phyloP scores from a whole-genome alignment of 768 basidiomycete genomes.

The Rhodotorula graminis region DNA sequence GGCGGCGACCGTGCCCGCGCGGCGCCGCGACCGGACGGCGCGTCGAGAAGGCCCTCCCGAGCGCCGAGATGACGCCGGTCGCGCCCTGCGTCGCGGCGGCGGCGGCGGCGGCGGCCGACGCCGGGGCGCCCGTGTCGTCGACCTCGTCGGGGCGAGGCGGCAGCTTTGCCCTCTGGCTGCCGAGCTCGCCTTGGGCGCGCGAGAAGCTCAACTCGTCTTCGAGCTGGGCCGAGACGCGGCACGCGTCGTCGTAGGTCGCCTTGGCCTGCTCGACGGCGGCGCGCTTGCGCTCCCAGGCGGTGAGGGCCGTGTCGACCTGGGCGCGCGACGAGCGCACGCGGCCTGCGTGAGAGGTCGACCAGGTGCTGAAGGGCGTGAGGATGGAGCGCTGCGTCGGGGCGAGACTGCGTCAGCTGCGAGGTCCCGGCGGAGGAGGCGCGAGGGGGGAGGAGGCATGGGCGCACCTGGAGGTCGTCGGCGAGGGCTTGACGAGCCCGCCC shows the following conservation, averaged over 20 bases:
- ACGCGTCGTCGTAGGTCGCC: conserved; percentile 20
- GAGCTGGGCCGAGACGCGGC: conserved; percentile 10
- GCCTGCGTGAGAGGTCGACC: conserved; percentile 6
- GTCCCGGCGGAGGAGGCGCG: not conserved
- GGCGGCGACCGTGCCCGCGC: too few species aligned
- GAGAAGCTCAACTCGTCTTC: conserved; percentile 36
- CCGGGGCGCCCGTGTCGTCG: not conserved
- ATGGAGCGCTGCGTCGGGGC: conserved; percentile 8
- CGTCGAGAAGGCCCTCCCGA: conserved; percentile 31
- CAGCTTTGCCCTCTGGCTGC: not conserved
- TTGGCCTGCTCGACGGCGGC: not conserved
- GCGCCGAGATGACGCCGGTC: conserved; percentile 14
- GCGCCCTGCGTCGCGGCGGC: not conserved
- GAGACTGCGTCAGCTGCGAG: not conserved
- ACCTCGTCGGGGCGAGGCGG: conserved; percentile 26
- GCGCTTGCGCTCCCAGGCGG: conserved; percentile 11
- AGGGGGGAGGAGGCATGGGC: not conserved
- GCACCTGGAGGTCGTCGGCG: conserved; percentile 25
- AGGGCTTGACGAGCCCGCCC: conserved; percentile 8
- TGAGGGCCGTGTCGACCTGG: not conserved
- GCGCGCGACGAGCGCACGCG: conserved; percentile 9
- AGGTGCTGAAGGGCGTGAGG: conserved; percentile 20
- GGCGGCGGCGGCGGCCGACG: not conserved
- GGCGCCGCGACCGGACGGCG: not conserved
- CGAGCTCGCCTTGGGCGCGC: not conserved